These are phyloP conservation scores for Bipolaris bicolor DNA, from an alignment of 2,329 filamentous ascomycete species.

Conservation along the genomic window DNA sequence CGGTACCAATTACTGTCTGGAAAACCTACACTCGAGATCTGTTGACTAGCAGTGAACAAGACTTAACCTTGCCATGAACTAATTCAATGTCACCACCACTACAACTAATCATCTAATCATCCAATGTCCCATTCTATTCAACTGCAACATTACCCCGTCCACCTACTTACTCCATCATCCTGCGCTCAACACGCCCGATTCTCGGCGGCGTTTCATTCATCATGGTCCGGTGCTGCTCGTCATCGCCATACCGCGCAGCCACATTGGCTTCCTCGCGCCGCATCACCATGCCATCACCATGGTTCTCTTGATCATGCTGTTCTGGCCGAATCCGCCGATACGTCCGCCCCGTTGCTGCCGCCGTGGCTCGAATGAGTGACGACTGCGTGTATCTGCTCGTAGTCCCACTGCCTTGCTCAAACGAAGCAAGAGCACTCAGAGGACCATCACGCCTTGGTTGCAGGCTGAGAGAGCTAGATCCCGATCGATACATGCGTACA, in stretches of 20 bases:
- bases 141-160: neutral
- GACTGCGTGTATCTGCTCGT: constrained; percentile 20
- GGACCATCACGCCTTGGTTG: constrained; percentile 11
- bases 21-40: too few species aligned
- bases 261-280: constrained; percentile 31
- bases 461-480: constrained; percentile 2
- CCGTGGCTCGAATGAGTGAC: constrained; percentile 6
- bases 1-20: too few species aligned
- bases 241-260: constrained; percentile 30
- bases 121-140: neutral
- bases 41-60: too few species aligned
- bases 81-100: too few species aligned
- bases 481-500: constrained; percentile 1
- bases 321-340: constrained; percentile 25
- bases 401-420: constrained; percentile 20
- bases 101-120: neutral
- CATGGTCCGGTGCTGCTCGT: constrained; percentile 24
- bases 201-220: constrained; percentile 48
- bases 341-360: constrained; percentile 9
- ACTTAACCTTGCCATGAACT: too few species aligned
- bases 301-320: constrained; percentile 45
- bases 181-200: constrained; percentile 43
- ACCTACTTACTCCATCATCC: constrained; percentile 8
- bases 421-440: constrained; percentile 8
- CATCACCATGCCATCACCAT: constrained; percentile 34